These are phyloP conservation scores for Artemisia annua DNA, from an alignment of 129 eudicot species.

Conservation along the genomic window DNA sequence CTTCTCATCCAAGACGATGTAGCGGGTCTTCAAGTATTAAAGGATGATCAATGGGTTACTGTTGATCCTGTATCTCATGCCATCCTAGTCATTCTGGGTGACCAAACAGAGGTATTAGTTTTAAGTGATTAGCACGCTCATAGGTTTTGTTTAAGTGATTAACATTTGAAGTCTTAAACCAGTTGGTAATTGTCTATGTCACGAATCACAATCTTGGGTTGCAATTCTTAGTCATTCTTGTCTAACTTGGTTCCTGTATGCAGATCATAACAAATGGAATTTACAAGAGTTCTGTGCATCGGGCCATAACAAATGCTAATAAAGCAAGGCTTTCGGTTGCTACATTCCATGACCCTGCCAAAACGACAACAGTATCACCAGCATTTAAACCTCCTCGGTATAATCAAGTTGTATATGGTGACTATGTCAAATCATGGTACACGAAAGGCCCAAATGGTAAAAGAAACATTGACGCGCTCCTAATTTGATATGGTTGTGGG, in stretches of 20 bases:
- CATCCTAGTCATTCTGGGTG: slow-evolving; percentile 78
- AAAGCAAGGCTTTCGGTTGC: slow-evolving; percentile 83
- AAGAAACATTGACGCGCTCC: slow-evolving; percentile 77
- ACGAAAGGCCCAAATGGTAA: slow-evolving; percentile 99
- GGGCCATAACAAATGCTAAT: slow-evolving; percentile 75
- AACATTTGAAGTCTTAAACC: neutral
- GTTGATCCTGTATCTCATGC: slow-evolving; percentile 76
- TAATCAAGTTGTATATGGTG: slow-evolving; percentile 68
- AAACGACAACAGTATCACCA: slow-evolving; percentile 58
- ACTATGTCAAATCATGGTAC: slow-evolving; percentile 87
- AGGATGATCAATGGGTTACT: slow-evolving; percentile 73
- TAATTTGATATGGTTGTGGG: slow-evolving; percentile 15
- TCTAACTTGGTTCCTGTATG: slow-evolving; percentile 12
- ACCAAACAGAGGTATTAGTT: slow-evolving; percentile 88
- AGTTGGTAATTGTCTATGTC: neutral
- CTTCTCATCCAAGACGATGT: slow-evolving; percentile 91
- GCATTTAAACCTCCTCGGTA: slow-evolving; percentile 64
- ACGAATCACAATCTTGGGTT: neutral
- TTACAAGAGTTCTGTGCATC: slow-evolving; percentile 72
- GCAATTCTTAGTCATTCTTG: neutral
- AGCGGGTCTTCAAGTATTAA: slow-evolving; percentile 78
- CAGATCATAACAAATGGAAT: slow-evolving; percentile 89
- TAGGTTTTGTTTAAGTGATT: neutral
- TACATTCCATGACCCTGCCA: slow-evolving; percentile 94
- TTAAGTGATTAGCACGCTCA: neutral